phyloP scores from a whole-genome alignment of 2,329 filamentous ascomycete species.

The Nigrospora sphaerica region DNA sequence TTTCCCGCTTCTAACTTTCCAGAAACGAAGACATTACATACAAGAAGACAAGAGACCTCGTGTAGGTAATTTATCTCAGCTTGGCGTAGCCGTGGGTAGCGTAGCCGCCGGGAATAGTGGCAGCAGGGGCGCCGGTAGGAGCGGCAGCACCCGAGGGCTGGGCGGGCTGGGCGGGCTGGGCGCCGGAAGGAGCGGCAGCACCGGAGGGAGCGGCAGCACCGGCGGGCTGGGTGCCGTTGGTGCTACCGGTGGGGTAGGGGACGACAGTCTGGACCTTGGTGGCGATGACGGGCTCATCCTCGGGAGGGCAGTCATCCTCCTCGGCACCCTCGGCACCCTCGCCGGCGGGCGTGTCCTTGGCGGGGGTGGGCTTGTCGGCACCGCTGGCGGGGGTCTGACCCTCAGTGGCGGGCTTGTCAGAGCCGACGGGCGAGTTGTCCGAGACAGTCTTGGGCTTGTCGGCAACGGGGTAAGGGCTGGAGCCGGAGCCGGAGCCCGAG shows the following conservation, averaged over 20 bases:
- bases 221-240: conserved; percentile 6
- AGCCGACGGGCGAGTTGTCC: neutral
- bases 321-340: neutral
- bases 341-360: neutral
- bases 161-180: too few species aligned
- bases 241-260: neutral
- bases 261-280: neutral
- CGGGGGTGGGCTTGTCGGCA: neutral
- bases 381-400: neutral
- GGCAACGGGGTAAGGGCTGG: neutral
- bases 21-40: neutral
- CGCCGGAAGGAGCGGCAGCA: too few species aligned
- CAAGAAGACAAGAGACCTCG: neutral
- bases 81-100: neutral
- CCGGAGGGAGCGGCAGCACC: conserved; percentile 18
- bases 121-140: neutral
- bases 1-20: too few species aligned
- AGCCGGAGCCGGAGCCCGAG: neutral
- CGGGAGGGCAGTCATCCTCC: conserved; percentile 1
- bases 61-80: too few species aligned
- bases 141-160: conserved; percentile 14
- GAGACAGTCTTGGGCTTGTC: neutral
- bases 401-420: neutral
- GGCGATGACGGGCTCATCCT: conserved; percentile 1
- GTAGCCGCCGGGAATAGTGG: conserved; percentile 5